Evolutionary conservation across 495 filamentous ascomycete species (phyloP).

Genomic region (Diplogelasinospora grovesii): DNA sequence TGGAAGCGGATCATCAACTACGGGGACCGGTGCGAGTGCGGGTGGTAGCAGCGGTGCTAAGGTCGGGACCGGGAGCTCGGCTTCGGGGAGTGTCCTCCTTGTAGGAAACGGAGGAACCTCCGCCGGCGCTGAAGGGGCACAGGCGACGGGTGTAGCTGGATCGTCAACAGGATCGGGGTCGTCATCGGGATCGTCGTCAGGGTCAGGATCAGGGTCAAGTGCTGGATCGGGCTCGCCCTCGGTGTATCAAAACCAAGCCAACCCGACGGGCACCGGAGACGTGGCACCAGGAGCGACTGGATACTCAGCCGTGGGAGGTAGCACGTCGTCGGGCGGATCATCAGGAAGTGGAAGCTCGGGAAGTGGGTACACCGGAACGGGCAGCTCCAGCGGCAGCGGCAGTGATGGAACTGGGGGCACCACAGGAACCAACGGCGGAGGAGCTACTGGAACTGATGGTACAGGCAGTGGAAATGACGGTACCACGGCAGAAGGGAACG

Average conservation of each 20-base stretch:
- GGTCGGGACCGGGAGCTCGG: neutral
- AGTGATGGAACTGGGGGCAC: neutral
- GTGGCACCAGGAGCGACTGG: neutral
- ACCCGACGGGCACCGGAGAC: neutral
- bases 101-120: conserved; percentile 4
- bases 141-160: no score
- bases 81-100: neutral
- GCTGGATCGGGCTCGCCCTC: neutral
- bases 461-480: neutral
- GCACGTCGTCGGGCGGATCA: neutral
- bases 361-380: neutral
- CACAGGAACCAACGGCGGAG: neutral
- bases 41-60: no score
- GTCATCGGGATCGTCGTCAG: neutral
- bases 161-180: no score
- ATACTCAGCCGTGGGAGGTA: no score
- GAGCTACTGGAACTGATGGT: neutral
- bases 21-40: neutral
- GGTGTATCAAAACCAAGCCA: neutral
- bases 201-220: neutral
- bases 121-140: neutral
- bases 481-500: neutral
- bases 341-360: conserved; percentile 1
- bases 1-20: neutral
- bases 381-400: neutral